These are phyloP conservation scores for Mycena filopes DNA, from an alignment of 768 basidiomycete species.

Conservation along the genomic window DNA sequence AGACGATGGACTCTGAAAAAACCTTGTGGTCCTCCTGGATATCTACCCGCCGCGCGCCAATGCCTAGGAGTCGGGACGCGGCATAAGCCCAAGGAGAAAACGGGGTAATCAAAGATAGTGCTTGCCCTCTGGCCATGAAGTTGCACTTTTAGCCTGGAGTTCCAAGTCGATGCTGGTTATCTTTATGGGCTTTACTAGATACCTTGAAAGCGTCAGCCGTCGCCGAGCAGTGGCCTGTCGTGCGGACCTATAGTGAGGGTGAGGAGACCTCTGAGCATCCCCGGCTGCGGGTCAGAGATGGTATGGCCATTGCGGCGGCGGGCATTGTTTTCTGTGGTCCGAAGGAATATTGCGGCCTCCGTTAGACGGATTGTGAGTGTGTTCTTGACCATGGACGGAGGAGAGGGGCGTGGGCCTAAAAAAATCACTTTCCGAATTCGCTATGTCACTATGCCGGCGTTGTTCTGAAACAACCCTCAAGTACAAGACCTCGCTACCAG, in stretches of 20 bases:
- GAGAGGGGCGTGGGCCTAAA: background rate
- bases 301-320: slow-evolving; percentile 38
- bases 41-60: slow-evolving; percentile 80
- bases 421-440: no score
- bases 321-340: slow-evolving; percentile 43
- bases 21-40: slow-evolving; percentile 82
- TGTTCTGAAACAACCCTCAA: no score
- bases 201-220: slow-evolving; percentile 43
- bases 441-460: no score
- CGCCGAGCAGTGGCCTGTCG: background rate
- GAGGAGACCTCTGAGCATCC: slow-evolving; percentile 73
- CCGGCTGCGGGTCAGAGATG: slow-evolving; percentile 50
- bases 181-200: slow-evolving; percentile 75
- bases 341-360: slow-evolving; percentile 62
- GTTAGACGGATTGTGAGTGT: slow-evolving; percentile 55
- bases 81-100: slow-evolving; percentile 17
- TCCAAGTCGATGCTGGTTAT: slow-evolving; percentile 88
- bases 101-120: slow-evolving; percentile 32
- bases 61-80: slow-evolving; percentile 54
- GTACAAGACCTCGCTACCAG: no score
- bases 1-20: slow-evolving; percentile 74
- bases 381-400: slow-evolving; percentile 30
- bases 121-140: slow-evolving; percentile 90
- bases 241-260: slow-evolving; percentile 54
- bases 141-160: slow-evolving; percentile 75